Evolutionary conservation across 2,329 filamentous ascomycete species (phyloP), one percentile per base, ranked within the genome.

Genomic region (Aureobasidium sp.): DNA sequence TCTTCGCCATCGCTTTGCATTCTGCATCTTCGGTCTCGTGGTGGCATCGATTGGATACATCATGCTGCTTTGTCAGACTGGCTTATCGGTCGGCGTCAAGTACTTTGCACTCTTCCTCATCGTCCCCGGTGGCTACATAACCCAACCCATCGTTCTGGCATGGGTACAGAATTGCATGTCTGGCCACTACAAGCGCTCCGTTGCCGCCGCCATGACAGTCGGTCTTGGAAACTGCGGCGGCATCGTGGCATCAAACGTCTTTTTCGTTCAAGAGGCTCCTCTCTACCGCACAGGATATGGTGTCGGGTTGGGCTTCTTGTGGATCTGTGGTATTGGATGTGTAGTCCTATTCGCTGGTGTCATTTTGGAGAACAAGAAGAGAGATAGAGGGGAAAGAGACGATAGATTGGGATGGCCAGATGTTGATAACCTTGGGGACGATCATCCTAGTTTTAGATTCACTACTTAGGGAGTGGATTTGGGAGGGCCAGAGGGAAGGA

Each of bases 161-260:
- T 86, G 83, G 83, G 72, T 85, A 20, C 77, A 77, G 61, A 84
- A 85, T 68, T 82, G 82, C 65, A 76, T 84, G 67, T 78, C 76
- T 0, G 82, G 82, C 1, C 81, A 84, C 68, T 84, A 82, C 70
- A 85, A 85, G 72, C 77, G 82, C 15, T 76, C 77, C 0, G 76
- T 86, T 20, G 77, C 78, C 3, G 76, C 80, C 27, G 82, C 81
- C n/a, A 75, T 84, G 65, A 79, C 79, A 72, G 76, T 81, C 65
- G 66, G 77, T 63, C 74, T 82, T 6, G 82, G 81, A 9, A 83
- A 83, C 67, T 63, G 77, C 5, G 78, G 75, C 0, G 81, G 80
- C 2, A 78, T 83, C 55, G 73, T 83, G 12, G 78, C 78, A 0
- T 76, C 74, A 37, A 83, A 83, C 65, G 77, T 83, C 58, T 84